Evolutionary conservation across 2,329 filamentous ascomycete genomes (phyloP).

Genomic region (Diaporthe citri): DNA sequence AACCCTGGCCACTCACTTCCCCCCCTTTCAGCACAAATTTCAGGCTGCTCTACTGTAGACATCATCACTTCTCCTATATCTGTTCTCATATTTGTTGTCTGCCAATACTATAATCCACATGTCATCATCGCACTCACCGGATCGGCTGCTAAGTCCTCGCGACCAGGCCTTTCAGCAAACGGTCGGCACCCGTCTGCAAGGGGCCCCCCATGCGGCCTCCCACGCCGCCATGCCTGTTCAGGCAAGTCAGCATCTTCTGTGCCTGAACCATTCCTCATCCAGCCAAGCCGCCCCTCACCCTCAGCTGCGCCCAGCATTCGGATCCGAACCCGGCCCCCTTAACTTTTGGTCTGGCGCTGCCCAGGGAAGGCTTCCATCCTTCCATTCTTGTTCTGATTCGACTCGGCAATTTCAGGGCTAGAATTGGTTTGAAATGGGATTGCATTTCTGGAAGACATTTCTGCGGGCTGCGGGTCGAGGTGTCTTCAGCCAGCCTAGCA

Average conservation of each 20-base stretch:
- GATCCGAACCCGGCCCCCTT: neutral
- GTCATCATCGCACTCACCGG: slow-evolving; percentile 15
- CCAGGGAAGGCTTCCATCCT: slow-evolving; percentile 13
- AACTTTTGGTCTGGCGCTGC: neutral
- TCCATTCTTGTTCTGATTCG: slow-evolving; percentile 13
- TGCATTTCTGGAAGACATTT: neutral
- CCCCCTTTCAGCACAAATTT: neutral
- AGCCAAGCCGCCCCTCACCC: slow-evolving; percentile 20
- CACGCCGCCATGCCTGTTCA: slow-evolving; percentile 14
- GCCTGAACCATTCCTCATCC: slow-evolving; percentile 29
- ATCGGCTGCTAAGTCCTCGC: slow-evolving; percentile 17
- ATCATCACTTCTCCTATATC: slow-evolving; percentile 23
- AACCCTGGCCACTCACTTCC: neutral
- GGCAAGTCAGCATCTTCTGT: slow-evolving; percentile 2
- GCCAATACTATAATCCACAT: neutral
- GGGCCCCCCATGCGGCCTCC: slow-evolving; percentile 21
- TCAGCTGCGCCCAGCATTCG: slow-evolving; percentile 24
- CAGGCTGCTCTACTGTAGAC: neutral
- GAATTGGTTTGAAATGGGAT: neutral
- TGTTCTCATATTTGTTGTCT: slow-evolving; percentile 10
- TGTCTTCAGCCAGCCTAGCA: neutral
- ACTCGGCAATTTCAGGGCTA: neutral
- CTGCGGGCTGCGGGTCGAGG: neutral
- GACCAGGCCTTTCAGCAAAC: slow-evolving; percentile 6
- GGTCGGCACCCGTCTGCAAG: slow-evolving; percentile 14